Conservation (phyloP, 2,329 filamentous ascomycete genomes). For the Claviceps maximensis region DNA sequence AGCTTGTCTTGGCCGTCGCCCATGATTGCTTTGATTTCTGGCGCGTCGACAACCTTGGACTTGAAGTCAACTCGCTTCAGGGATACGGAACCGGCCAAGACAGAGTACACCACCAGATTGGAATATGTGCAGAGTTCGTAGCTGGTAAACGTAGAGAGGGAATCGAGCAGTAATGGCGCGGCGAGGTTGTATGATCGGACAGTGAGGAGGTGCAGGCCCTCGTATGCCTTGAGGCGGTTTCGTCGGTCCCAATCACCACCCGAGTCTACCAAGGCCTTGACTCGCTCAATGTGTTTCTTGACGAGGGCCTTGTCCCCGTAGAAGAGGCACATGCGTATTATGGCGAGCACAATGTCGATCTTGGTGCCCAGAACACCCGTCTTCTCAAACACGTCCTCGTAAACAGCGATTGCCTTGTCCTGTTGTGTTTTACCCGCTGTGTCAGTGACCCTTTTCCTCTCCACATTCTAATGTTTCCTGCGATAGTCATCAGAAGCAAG, state of each 20-base stretch:
- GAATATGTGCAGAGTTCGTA: conserved; percentile 98
- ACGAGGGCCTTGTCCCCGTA: conserved; percentile 87
- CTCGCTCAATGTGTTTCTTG: conserved; percentile 87
- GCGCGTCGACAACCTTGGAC: conserved; percentile 94
- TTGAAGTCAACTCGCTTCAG: conserved; percentile 98
- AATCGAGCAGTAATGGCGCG: conserved; percentile 88
- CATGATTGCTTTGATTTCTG: conserved; percentile 94
- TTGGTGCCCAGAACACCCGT: conserved; percentile 94
- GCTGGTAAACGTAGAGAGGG: conserved; percentile 93
- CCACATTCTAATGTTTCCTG: background rate
- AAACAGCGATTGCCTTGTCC: conserved; percentile 88
- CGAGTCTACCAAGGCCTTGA: conserved; percentile 78
- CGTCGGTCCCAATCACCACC: conserved; percentile 97
- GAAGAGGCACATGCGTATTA: conserved; percentile 91
- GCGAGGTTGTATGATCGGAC: conserved; percentile 81
- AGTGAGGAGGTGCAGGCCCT: conserved; percentile 84
- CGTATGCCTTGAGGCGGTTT: conserved; percentile 97
- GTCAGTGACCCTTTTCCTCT: background rate
- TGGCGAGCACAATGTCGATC: conserved; percentile 92
- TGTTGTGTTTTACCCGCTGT: conserved; percentile 22
- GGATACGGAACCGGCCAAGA: conserved; percentile 85
- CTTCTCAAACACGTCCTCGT: conserved; percentile 91
- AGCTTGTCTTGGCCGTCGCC: conserved; percentile 82
- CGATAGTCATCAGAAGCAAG: background rate
- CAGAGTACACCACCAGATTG: conserved; percentile 85